phyloP scores from a whole-genome alignment of 2,329 filamentous ascomycete genomes.

The Trichoderma arundinaceum region DNA sequence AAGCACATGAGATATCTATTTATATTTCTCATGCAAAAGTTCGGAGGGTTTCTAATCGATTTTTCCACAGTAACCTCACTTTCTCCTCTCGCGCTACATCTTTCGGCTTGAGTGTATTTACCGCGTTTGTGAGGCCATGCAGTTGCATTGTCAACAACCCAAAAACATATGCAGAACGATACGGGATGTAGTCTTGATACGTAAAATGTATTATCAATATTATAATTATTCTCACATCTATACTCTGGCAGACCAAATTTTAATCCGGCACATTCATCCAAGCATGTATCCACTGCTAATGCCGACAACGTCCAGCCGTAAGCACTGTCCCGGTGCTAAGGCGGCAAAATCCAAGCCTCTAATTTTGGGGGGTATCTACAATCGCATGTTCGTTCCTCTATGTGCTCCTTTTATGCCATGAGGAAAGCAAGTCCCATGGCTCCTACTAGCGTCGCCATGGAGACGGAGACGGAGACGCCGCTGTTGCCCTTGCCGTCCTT shows the following conservation, averaged over 20 bases:
- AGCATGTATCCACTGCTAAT: conserved; percentile 9
- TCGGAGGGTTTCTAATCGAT: too few species aligned
- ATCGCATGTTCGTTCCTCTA: not conserved
- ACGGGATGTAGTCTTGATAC: too few species aligned
- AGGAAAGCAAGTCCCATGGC: conserved; percentile 21
- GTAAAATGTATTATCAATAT: conserved; percentile 6
- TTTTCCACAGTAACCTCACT: too few species aligned
- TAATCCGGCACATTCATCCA: not conserved
- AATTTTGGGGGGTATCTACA: conserved; percentile 1
- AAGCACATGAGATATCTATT: too few species aligned
- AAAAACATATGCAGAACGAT: too few species aligned
- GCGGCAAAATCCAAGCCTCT: not conserved
- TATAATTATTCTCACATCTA: not conserved
- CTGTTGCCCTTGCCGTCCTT: conserved; percentile 15
- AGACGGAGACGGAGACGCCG: conserved; percentile 14
- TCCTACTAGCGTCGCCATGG: not conserved
- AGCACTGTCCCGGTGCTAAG: conserved; percentile 3
- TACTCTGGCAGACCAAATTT: not conserved
- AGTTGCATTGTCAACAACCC: too few species aligned
- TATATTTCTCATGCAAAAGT: too few species aligned
- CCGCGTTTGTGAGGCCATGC: too few species aligned
- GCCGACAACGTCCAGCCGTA: conserved; percentile 12
- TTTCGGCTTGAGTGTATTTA: too few species aligned
- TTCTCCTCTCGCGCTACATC: too few species aligned
- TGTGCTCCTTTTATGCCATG: conserved; percentile 6